phyloP scores from a whole-genome alignment of 2,329 filamentous ascomycete genomes.

The Cadophora gregata region DNA sequence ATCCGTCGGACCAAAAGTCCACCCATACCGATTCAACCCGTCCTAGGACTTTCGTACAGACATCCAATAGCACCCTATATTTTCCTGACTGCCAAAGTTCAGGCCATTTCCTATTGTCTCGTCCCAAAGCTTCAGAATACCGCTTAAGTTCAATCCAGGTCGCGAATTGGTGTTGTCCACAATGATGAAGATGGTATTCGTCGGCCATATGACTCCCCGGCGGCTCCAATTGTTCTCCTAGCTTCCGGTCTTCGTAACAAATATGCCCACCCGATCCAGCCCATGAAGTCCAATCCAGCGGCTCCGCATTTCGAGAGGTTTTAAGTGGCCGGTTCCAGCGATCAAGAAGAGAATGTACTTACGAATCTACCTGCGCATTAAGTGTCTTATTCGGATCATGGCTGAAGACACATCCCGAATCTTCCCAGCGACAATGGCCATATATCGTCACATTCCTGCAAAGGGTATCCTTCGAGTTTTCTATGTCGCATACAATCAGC shows the following conservation, averaged over 20 bases:
- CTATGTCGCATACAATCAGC: constrained; percentile 44
- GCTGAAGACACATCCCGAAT: constrained; percentile 87
- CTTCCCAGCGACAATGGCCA: constrained; percentile 89
- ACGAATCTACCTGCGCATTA: constrained; percentile 55
- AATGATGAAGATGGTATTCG: too few species aligned
- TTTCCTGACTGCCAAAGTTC: too few species aligned
- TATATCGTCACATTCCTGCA: constrained; percentile 95
- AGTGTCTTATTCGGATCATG: constrained; percentile 75
- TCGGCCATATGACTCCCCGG: too few species aligned
- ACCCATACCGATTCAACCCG: too few species aligned
- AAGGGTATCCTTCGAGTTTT: constrained; percentile 83
- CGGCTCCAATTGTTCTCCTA: neutral
- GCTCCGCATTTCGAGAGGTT: neutral
- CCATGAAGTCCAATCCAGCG: neutral
- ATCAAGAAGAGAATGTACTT: constrained; percentile 44
- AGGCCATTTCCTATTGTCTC: too few species aligned
- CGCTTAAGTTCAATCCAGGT: neutral
- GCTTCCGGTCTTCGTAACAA: neutral
- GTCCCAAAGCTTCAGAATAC: too few species aligned
- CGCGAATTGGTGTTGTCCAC: too few species aligned
- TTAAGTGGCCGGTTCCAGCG: neutral
- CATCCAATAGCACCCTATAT: too few species aligned
- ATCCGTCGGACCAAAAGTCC: too few species aligned
- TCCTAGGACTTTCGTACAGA: too few species aligned
- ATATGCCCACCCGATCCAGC: neutral